Base-by-base conservation (phyloP, 1,284 basidiomycete genomes). In the Puccinia novopanici region DNA sequence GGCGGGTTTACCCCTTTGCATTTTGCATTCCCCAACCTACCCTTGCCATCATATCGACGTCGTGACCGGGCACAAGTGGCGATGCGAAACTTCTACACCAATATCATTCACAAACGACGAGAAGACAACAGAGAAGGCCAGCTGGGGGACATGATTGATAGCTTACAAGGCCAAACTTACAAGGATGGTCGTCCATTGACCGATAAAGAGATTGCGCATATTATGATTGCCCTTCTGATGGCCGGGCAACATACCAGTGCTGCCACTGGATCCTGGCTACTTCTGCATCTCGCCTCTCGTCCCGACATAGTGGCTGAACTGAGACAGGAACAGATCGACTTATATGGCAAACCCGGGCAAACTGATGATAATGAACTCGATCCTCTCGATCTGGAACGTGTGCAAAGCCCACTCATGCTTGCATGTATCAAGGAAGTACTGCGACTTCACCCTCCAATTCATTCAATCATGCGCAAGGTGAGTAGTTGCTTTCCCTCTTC, bases 211-310 rank as follows among this genome's bases (percentile, higher is more conserved):
- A 92, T 99, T 82, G 94, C 97, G 0, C 96, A 98, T 85, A 95
- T 98, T 85, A 91, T 99, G 92, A 87, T 88, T 80, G 87, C 87
- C 0, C 82, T 87, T n/a, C 84, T 87, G n/a, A 87, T 87, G 86
- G 75, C 75, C n/a, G 97, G 97, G 37, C 97, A 99, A 87, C 97
- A 99, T 87, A 99, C 97, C 0, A 93, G 92, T 83, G 95, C 94
- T 24, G 92, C 96, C 0, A 93, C 94, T 13, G 91, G 91, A 34
- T 91, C 93, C 5, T 99, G 97, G 97, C 87, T 92, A n/a, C 88
- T 99, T 55, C 89, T 98, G 70, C 93, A 97, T 84, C 87, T 99
- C 27, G 96, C 94, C n/a, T 87, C 90, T 82, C 89, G 91, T 79
- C 90, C 90, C 0, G 91, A 94, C 37, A 84, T 96, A 82, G 93